phyloP scores from a whole-genome alignment of 2,329 filamentous ascomycete genomes.

The Talaromyces verruculosus region DNA sequence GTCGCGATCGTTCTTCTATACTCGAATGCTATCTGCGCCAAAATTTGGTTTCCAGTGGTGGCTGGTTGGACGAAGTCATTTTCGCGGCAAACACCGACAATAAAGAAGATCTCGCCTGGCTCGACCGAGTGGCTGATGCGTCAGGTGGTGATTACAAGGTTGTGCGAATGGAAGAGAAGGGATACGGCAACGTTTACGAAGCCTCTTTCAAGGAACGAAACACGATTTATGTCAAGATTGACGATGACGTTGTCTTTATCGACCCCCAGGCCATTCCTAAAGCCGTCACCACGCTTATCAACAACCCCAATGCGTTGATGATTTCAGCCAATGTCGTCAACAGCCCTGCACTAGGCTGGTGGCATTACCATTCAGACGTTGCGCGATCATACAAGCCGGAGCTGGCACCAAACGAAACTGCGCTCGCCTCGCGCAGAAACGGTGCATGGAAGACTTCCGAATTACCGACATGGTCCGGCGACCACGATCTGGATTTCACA shows the following conservation, averaged over 20 bases:
- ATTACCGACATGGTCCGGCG: constrained; percentile 17
- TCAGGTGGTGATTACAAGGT: constrained; percentile 18
- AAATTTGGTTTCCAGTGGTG: constrained; percentile 20
- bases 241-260: constrained; percentile 19
- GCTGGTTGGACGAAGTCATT: constrained; percentile 21
- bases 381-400: constrained; percentile 21
- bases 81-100: constrained; percentile 20
- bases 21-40: constrained; percentile 21
- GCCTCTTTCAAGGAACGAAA: constrained; percentile 20
- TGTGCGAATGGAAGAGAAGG: constrained; percentile 19
- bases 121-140: constrained; percentile 14
- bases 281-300: constrained; percentile 19
- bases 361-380: constrained; percentile 20
- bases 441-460: constrained; percentile 20
- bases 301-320: constrained; percentile 19
- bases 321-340: constrained; percentile 21
- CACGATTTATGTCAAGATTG: constrained; percentile 21
- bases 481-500: constrained; percentile 13
- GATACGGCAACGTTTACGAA: constrained; percentile 21
- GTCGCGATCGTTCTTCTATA: constrained; percentile 20
- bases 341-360: constrained; percentile 21
- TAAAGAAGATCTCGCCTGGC: constrained; percentile 19
- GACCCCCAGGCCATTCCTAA: constrained; percentile 20
- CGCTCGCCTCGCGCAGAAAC: constrained; percentile 19
- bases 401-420: constrained; percentile 14